Conservation (phyloP, 768 basidiomycete species). For the Hypholoma fasciculare region DNA sequence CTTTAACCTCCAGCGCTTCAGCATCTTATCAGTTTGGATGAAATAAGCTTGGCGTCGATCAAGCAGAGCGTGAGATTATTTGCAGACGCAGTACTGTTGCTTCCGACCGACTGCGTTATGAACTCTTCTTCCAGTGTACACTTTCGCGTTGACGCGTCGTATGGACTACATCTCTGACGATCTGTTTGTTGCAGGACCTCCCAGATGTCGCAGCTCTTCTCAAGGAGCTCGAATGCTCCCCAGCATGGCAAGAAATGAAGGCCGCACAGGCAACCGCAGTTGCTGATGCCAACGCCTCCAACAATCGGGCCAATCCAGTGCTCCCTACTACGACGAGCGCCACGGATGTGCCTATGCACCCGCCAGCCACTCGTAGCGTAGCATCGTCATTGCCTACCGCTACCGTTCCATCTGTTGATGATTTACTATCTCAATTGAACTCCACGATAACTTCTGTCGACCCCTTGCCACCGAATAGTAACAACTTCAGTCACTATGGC, state of each 20-base stretch:
- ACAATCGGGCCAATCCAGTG: neutral
- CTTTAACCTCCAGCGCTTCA: no score
- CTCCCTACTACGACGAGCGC: neutral
- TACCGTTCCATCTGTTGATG: constrained; percentile 47
- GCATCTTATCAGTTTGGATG: no score
- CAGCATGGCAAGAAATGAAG: constrained; percentile 61
- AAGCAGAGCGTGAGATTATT: constrained; percentile 1
- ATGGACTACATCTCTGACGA: constrained; percentile 1
- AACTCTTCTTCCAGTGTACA: constrained; percentile 5
- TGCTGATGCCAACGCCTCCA: constrained; percentile 1
- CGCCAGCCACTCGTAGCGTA: neutral
- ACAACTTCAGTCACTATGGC: neutral
- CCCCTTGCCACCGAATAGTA: neutral
- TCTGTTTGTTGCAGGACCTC: constrained; percentile 50
- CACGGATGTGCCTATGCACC: neutral
- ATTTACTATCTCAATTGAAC: constrained; percentile 62
- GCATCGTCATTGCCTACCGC: neutral
- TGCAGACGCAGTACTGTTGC: neutral
- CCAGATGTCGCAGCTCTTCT: constrained; percentile 68
- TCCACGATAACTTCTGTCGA: constrained; percentile 20
- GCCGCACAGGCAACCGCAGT: constrained; percentile 3
- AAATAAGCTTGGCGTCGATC: neutral
- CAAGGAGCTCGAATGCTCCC: constrained; percentile 64
- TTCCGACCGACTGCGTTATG: neutral
- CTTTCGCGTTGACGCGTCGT: neutral